Evolutionary conservation across 2,329 filamentous ascomycete genomes (phyloP), one percentile per base, ranked within the genome.

Genomic region (Aureobasidium sp.): DNA sequence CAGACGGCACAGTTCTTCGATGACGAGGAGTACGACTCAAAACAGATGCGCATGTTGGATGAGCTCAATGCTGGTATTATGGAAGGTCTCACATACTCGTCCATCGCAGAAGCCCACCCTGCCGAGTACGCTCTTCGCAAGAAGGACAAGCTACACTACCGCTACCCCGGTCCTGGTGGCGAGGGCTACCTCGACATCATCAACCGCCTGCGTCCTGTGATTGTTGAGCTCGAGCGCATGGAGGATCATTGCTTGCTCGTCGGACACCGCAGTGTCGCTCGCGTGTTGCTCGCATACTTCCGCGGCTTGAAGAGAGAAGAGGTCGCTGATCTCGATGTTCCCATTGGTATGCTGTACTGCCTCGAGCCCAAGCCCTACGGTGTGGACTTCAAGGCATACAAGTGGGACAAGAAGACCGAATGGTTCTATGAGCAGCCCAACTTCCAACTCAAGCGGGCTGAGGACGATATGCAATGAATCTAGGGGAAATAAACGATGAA

Each of bases 351-450:
- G 80, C 81, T 97, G 8, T 99, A 96, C 74, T 90, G 91, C 68
- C 88, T 99, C 52, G 93, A 99, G 75, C 94, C 94, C 66, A 97
- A 97, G 80, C 94, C 94, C 0, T 99, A 99, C 68, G 94, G 94
- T 15, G 92, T 97, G 63, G 93, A 96, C 64, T 97, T 97, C 78
- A 93, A 96, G 73, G 93, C 91, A 0, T 99, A 96, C 79, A 85
- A 87, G 64, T 99, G 96, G 78, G 90, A 96, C 71, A 84, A 90
- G 65, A 79, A 82, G 3, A 83, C 78, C 23, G 86, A 88, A 65
- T 91, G 87, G 82, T 99, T 99, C 69, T 86, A 94, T 63, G 87
- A 94, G 72, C 77, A 95, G 50, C 89, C 87, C n/a, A 82, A 92
- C 70, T 97, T 94, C 76, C 86, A 88, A 74, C 83, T 94, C 34